Base-by-base conservation (phyloP, 768 basidiomycete species). In the Crepidotus variabilis region DNA sequence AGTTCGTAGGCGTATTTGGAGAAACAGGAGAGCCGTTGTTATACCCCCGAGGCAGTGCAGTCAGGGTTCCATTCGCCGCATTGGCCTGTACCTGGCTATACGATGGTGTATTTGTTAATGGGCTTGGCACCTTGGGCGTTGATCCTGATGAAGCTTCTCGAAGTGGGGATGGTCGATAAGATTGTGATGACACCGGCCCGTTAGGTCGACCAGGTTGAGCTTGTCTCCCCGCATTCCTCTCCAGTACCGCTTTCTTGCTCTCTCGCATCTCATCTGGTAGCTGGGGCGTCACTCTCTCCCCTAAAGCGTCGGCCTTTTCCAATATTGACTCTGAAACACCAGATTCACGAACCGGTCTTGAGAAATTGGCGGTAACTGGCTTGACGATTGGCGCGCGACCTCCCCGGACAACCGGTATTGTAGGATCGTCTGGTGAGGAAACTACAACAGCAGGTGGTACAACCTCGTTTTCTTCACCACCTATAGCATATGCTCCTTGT, bases 301-400 rank as follows among this genome's bases (percentile, higher is more conserved):
- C 73, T 9, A 80, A 76, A 23, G 70, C 71, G 22, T 71, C 69
- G 54, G 78, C 78, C 57, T 73, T 72, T 54, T 75, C 73, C 14
- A 24, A 45, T 20, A 43, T 20, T 5, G 39, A 43, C 39, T 43
- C 39, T 14, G 32, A 50, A 50, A 24, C 62, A 60, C 75, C 74
- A 0, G 69, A 69, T 16, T 79, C 77, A 20, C 81, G 79, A 52
- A 80, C 77, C 47, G 87, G 86, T 50, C 86, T 74, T 21, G 88
- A 88, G 63, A 85, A 88, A 65, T 88, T 89, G 28, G 78, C 66
- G 13, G 74, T 73, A 5, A 76, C 72, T n/a, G 75, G 74, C 48
- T 65, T 67, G 47, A 76, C 68, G 34, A 82, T 75, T 6, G 80
- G 79, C 47, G 74, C 71, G 20, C 79, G 75, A 39, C 69, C 72